phyloP scores from a whole-genome alignment of 176 grass and related monocot species.

The Panicum miliaceum region DNA sequence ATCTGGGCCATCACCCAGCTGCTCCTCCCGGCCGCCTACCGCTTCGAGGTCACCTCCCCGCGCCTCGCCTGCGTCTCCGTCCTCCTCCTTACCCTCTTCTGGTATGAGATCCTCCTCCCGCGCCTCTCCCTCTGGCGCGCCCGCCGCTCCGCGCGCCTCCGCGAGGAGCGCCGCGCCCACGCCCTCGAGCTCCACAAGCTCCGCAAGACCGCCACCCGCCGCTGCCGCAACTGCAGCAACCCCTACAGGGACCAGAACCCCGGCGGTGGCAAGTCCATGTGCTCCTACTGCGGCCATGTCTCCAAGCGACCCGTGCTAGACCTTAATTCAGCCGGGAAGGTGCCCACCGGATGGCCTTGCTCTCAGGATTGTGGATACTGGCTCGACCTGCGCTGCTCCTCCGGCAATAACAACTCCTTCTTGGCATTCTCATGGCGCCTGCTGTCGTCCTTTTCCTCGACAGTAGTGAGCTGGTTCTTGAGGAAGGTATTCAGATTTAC shows the following conservation, averaged over 20 bases:
- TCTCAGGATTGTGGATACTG: slow-evolving; percentile 74
- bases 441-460: slow-evolving; percentile 34
- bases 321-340: slow-evolving; percentile 46
- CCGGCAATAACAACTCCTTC: slow-evolving; percentile 44
- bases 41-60: slow-evolving; percentile 94
- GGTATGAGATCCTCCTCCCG: slow-evolving; percentile 95
- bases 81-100: slow-evolving; percentile 93
- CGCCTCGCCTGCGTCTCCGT: slow-evolving; percentile 91
- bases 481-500: slow-evolving; percentile 67
- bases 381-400: slow-evolving; percentile 54
- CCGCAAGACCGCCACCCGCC: slow-evolving; percentile 77
- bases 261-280: slow-evolving; percentile 88
- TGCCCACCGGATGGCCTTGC: slow-evolving; percentile 66
- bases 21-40: slow-evolving; percentile 78
- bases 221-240: slow-evolving; percentile 89
- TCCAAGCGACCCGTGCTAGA: slow-evolving; percentile 88
- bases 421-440: slow-evolving; percentile 56
- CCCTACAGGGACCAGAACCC: slow-evolving; percentile 98
- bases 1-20: slow-evolving; percentile 89
- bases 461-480: slow-evolving; percentile 56
- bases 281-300: slow-evolving; percentile 86
- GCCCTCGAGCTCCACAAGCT: slow-evolving; percentile 88
- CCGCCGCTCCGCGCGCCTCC: slow-evolving; percentile 77
- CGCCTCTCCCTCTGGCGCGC: slow-evolving; percentile 77
- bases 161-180: slow-evolving; percentile 68